These are phyloP conservation scores for Clarireedia monteithiana DNA, from an alignment of 2,329 filamentous ascomycete genomes.

Conservation along the genomic window DNA sequence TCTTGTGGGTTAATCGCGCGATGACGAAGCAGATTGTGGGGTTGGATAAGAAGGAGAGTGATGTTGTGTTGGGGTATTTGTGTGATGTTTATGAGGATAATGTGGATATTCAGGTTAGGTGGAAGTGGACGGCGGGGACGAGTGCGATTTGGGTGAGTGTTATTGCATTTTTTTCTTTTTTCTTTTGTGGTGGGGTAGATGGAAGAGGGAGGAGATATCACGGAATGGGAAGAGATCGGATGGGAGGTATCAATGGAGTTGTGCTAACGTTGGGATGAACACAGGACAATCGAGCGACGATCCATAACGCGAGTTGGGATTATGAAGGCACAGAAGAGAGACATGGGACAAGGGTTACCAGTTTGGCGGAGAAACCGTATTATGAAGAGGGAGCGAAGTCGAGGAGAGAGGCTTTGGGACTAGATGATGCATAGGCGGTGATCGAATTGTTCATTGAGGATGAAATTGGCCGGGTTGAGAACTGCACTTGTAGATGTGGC, in stretches of 20 bases:
- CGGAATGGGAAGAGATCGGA: neutral
- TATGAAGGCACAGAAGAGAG: constrained; percentile 59
- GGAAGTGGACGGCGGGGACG: constrained; percentile 60
- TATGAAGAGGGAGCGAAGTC: constrained; percentile 59
- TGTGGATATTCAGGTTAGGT: constrained; percentile 64
- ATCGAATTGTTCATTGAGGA: neutral
- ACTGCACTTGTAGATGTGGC: too few relatives aligned
- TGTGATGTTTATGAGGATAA: constrained; percentile 60
- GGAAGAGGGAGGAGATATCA: too few relatives aligned
- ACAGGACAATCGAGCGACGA: constrained; percentile 60
- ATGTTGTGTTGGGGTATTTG: constrained; percentile 58
- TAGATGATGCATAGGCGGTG: constrained; percentile 41
- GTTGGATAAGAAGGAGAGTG: constrained; percentile 60
- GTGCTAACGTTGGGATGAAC: neutral
- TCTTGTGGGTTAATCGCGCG: constrained; percentile 62
- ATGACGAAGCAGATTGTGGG: constrained; percentile 65
- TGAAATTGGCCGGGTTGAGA: neutral
- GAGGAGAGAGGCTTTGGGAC: constrained; percentile 55
- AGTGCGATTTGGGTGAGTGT: constrained; percentile 50
- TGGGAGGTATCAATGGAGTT: neutral
- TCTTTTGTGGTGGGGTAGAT: neutral
- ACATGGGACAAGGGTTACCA: constrained; percentile 65
- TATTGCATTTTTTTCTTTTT: neutral
- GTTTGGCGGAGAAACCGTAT: constrained; percentile 63
- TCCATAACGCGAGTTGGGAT: constrained; percentile 69